Evolutionary conservation across 495 filamentous ascomycete species (phyloP), one percentile per base, ranked within the genome.

Genomic region (Podospora didyma): DNA sequence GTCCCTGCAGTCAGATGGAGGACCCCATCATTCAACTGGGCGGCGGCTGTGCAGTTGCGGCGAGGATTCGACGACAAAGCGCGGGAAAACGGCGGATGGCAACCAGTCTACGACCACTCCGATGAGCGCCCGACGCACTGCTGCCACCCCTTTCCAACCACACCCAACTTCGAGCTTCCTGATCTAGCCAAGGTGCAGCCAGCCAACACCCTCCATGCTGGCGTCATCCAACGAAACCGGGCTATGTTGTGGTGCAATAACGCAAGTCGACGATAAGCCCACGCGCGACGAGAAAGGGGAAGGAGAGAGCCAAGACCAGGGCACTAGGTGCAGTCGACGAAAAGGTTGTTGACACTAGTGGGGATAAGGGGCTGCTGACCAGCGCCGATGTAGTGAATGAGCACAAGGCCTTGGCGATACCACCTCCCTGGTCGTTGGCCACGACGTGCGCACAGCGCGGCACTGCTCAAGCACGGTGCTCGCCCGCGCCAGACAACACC

Each of bases 131-230:
- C 46, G 46, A 24, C 46, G 46, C 46, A 48, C 20, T 21, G 21
- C 46, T 21, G 24, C 46, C 46, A 48, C 46, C 46, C 46, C 22
- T 21, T 48, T 22, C 26, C 23, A 20, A 22, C 21, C 10, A 52
- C 34, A 52, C 9, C 14, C 19, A 10, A 24, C 37, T 49, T 53
- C 19, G 45, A 56, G 44, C 53, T 56, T 56, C 53, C 53, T 10
- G 20, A 56, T 56, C 45, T 19, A 56, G 53, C 28, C 53, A 49
- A 41, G 44, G 24, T 17, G 28, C 44, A 54, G 51, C 39, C 26
- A 42, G 50, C 16, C n/a, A 42, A 41, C n/a, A 26, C 20, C 26
- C 24, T 26, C 26, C 48, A n/a, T 34, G 48, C 14, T 21, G 48
- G 26, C 7, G 24, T 20, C 24, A 42, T 42, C 39, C 39, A 42